These are phyloP conservation scores for Dryadomyces quercus-mongolicae DNA, from an alignment of 2,329 filamentous ascomycete species.

Conservation along the genomic window DNA sequence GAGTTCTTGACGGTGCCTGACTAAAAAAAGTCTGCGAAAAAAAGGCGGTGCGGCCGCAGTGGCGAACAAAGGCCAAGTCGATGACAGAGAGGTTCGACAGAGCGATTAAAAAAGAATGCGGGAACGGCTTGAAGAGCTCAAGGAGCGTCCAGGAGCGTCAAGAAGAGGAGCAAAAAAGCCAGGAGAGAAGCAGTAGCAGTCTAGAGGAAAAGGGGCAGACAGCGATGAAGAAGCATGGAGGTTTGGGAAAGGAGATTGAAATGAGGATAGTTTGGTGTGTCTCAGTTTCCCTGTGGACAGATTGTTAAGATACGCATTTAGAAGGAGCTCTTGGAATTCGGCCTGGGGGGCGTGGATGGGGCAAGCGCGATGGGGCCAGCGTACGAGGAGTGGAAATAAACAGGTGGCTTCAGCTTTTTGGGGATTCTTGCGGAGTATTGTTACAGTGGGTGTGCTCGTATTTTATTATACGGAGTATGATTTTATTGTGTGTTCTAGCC, in stretches of 20 bases:
- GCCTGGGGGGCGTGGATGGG: background rate
- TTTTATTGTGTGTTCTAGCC: background rate
- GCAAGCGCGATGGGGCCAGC: slow-evolving; percentile 3
- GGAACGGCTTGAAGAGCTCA: background rate
- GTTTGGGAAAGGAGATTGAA: background rate
- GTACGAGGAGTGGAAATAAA: slow-evolving; percentile 10
- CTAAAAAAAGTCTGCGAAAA: background rate
- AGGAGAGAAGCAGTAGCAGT: background rate
- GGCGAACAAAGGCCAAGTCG: background rate
- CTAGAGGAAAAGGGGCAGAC: background rate
- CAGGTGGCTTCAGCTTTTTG: slow-evolving; percentile 13
- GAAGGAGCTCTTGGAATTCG: background rate
- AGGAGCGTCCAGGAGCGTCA: background rate
- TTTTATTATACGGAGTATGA: background rate
- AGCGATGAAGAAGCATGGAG: background rate
- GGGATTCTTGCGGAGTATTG: slow-evolving; percentile 2
- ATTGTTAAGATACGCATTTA: background rate
- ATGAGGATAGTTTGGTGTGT: background rate
- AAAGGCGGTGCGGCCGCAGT: background rate
- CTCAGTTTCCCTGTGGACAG: background rate
- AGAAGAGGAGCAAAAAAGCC: background rate
- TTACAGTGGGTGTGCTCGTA: background rate
- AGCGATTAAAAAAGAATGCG: background rate
- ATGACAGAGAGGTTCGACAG: background rate
- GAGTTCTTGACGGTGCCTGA: too few relatives aligned